Conservation (phyloP, 2,329 filamentous ascomycete genomes). For the Trichoderma simmonsii region DNA sequence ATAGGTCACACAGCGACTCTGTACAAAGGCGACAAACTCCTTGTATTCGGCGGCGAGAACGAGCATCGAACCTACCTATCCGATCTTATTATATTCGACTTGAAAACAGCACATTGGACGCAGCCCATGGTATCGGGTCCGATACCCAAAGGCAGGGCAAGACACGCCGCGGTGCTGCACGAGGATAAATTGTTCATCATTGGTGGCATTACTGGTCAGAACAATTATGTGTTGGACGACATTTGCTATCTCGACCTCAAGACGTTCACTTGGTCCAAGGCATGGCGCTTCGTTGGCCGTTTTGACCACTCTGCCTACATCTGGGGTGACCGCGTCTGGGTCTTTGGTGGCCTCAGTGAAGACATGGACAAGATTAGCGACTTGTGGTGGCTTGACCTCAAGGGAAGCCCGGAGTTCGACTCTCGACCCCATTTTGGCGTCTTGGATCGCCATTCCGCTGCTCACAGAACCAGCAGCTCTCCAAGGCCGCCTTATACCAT, state of each 20-base stretch:
- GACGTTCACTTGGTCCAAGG: constrained; percentile 95
- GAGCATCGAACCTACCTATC: constrained; percentile 94
- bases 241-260: constrained; percentile 96
- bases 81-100: constrained; percentile 92
- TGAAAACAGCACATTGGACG: constrained; percentile 92
- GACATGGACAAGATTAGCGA: constrained; percentile 97
- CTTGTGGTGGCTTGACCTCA: constrained; percentile 95
- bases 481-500: constrained; percentile 53
- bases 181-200: constrained; percentile 96
- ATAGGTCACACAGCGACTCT: constrained; percentile 93
- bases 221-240: constrained; percentile 89
- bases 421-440: constrained; percentile 58
- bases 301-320: constrained; percentile 96
- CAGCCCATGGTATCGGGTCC: constrained; percentile 83
- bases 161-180: constrained; percentile 90
- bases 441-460: constrained; percentile 45
- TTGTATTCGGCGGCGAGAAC: constrained; percentile 97
- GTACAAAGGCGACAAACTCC: constrained; percentile 89
- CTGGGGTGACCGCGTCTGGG: constrained; percentile 89
- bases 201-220: constrained; percentile 90
- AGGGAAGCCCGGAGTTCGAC: constrained; percentile 82
- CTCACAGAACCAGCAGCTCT: constrained; percentile 45
- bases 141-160: constrained; percentile 82
- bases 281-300: constrained; percentile 90
- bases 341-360: constrained; percentile 89